Evolutionary conservation across 441 rosid species (phyloP), one percentile per base, ranked within the genome.

Genomic region (Pelargonium australe): DNA sequence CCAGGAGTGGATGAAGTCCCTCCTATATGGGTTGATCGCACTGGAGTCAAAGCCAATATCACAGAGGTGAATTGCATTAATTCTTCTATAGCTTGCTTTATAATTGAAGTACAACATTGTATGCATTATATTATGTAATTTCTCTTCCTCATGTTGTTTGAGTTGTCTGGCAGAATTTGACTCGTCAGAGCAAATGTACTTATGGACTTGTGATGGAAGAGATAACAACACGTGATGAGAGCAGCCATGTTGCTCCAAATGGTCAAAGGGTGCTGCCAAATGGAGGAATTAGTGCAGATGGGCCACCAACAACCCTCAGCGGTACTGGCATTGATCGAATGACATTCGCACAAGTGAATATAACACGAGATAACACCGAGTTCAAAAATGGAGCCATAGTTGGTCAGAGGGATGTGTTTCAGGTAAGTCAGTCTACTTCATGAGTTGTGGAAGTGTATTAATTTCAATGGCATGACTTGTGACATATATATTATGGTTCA

Each of bases 131-230:
- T 66, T n/a, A 11, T 12, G 28, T 67, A 14, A 37, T 3, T 0
- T 62, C 57, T 31, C 73, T 68, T 67, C 44, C 63, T 43, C 57
- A 72, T 75, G 20, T 12, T 78, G 64, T n/a, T 69, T 20, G 25
- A 45, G 28, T 9, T 74, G 64, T 19, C 20, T 44, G 72, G 75
- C 88, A 95, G 99, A 95, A 91, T 85, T 91, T 95, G 82, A 87
- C 96, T 67, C 91, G 91, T 71, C 99, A 95, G 80, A 95, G 99
- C 80, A 95, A 95, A 81, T 90, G 86, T 77, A 95, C 99, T 41
- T 95, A 95, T 69, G 99, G 99, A 68, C 85, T 95, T 63, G 97
- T 95, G 76, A 87, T 90, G 97, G 99, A 95, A 78, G 99, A 95
- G 85, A 87, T 95, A 76, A 95, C 99, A 77, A 87, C 97, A 23